Percentiles rank a stretch among this genome's conserved stretches.
phyloP scores from a whole-genome alignment of 192 early-diverging fungal genomes.

The Mortierella hygrophila region DNA sequence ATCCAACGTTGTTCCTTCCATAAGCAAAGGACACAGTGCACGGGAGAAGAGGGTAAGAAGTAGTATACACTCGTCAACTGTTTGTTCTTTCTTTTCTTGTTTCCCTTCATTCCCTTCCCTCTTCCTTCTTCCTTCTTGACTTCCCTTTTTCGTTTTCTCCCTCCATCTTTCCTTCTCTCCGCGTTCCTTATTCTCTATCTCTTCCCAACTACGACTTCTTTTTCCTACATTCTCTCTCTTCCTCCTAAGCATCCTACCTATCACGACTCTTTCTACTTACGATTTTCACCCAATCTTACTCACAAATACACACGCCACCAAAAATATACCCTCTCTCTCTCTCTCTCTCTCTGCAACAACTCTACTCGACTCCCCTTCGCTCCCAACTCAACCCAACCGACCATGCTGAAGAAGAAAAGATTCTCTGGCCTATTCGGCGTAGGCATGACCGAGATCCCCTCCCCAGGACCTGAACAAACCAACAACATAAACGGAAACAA shows the following conservation, averaged over 20 bases:
- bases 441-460: slow-evolving; percentile 46
- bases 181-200: neutral
- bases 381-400: neutral
- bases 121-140: neutral
- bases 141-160: neutral
- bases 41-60: neutral
- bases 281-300: neutral
- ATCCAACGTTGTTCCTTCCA: neutral
- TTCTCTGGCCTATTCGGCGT: slow-evolving; percentile 47
- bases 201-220: neutral
- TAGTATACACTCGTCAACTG: too few species aligned
- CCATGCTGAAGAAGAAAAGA: slow-evolving; percentile 48
- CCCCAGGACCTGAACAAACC: slow-evolving; percentile 36
- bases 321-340: neutral
- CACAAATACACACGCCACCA: neutral
- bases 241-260: neutral
- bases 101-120: neutral
- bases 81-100: neutral
- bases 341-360: neutral
- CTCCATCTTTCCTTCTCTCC: neutral
- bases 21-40: neutral
- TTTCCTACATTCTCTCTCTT: too few species aligned
- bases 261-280: neutral
- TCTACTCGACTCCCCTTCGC: too few species aligned
- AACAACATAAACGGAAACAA: neutral